Conservation (phyloP, 768 basidiomycete genomes). For the Polyporus arcularius region DNA sequence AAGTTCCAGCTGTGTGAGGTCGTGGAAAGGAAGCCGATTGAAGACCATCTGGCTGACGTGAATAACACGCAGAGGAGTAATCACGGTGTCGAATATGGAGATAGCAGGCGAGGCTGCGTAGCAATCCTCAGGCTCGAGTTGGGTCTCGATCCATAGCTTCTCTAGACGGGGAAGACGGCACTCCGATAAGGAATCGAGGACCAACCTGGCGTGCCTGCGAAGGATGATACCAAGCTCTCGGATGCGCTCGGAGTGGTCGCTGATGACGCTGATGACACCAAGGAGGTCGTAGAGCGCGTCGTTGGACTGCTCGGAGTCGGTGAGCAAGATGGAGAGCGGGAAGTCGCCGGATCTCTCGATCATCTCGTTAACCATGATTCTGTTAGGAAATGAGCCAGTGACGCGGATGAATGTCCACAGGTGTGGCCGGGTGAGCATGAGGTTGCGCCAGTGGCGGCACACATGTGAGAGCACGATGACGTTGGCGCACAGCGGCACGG, state of each 20-base stretch:
- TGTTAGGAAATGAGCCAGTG: slow-evolving; percentile 5
- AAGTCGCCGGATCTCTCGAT: background rate
- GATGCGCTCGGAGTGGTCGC: slow-evolving; percentile 1
- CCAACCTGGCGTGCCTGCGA: background rate
- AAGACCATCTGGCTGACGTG: background rate
- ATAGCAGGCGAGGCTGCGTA: background rate
- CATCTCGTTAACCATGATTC: slow-evolving; percentile 6
- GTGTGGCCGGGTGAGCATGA: background rate
- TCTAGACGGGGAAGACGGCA: background rate
- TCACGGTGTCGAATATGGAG: background rate
- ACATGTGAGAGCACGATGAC: slow-evolving; percentile 9
- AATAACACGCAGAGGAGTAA: slow-evolving; percentile 2
- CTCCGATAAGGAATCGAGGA: background rate
- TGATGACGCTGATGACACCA: background rate
- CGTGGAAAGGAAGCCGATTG: slow-evolving; percentile 1
- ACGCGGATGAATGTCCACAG: slow-evolving; percentile 12
- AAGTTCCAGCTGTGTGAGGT: slow-evolving; percentile 6
- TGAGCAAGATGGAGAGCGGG: slow-evolving; percentile 7
- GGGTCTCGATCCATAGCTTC: slow-evolving; percentile 6
- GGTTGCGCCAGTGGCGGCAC: slow-evolving; percentile 5
- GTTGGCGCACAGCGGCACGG: background rate
- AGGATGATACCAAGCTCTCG: slow-evolving; percentile 5
- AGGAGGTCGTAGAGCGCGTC: background rate
- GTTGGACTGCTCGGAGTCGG: background rate
- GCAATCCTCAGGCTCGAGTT: no score